phyloP scores from a whole-genome alignment of 179 eudicot species.

The Sideroxylon spinosum region DNA sequence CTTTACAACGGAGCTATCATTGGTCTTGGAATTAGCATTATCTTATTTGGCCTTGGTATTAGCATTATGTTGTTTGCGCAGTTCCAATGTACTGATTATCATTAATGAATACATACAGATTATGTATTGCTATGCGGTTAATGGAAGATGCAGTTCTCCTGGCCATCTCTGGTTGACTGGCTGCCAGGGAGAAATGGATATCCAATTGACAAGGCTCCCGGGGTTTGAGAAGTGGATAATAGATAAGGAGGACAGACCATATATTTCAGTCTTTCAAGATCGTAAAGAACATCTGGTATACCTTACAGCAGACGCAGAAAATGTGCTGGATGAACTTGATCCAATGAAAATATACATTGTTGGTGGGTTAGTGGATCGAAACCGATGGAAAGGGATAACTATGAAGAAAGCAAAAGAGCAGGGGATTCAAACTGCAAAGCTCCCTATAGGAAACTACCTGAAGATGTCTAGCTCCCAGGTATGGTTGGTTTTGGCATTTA shows the following conservation, averaged over 20 bases:
- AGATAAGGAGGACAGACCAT: slow-evolving; percentile 65
- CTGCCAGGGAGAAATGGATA: slow-evolving; percentile 62
- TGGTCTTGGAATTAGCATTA: too few relatives aligned
- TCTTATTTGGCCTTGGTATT: too few relatives aligned
- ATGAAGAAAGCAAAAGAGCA: slow-evolving; percentile 87
- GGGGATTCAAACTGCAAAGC: slow-evolving; percentile 81
- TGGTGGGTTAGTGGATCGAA: slow-evolving; percentile 93
- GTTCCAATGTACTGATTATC: slow-evolving; percentile 13
- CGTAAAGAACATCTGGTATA: slow-evolving; percentile 75
- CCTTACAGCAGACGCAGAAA: slow-evolving; percentile 86
- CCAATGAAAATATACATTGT: slow-evolving; percentile 65
- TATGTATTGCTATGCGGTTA: slow-evolving; percentile 89
- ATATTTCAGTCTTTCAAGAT: slow-evolving; percentile 63
- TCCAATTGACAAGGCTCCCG: slow-evolving; percentile 53
- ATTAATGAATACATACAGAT: slow-evolving; percentile 44
- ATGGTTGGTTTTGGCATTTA: slow-evolving; percentile 10
- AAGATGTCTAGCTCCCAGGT: slow-evolving; percentile 96
- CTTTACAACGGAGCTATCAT: too few relatives aligned
- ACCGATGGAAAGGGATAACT: slow-evolving; percentile 91
- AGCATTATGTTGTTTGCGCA: background rate
- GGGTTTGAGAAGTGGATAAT: slow-evolving; percentile 88
- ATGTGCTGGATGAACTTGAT: slow-evolving; percentile 62
- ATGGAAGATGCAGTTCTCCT: slow-evolving; percentile 59
- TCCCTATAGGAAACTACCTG: slow-evolving; percentile 79
- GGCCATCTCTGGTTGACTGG: slow-evolving; percentile 90